A percentile compares a stretch with the other conserved stretches of the same genome.
phyloP scores from a whole-genome alignment of 148 eudicot genomes.

The Suaeda aralocaspica region DNA sequence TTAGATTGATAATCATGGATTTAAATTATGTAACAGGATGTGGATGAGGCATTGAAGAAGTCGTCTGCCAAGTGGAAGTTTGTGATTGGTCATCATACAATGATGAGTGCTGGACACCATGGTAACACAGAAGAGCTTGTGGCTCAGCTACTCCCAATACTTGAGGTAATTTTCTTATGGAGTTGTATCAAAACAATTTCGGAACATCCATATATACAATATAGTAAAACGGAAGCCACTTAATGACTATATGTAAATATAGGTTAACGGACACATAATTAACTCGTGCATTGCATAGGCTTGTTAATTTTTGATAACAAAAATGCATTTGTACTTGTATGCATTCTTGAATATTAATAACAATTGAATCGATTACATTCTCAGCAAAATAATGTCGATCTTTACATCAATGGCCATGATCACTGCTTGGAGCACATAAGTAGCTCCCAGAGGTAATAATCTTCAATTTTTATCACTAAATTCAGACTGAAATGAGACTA shows the following conservation, averaged over 20 bases:
- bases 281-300: too few species aligned
- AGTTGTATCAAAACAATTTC: too few species aligned
- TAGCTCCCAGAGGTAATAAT: conserved; percentile 49
- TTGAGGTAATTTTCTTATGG: conserved; percentile 36
- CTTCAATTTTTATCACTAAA: not conserved
- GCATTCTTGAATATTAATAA: too few species aligned
- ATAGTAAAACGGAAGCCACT: too few species aligned
- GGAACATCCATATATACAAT: too few species aligned
- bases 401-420: conserved; percentile 87
- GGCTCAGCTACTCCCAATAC: conserved; percentile 61
- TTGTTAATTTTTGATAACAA: too few species aligned
- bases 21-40: conserved; percentile 36
- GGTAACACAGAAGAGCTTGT: conserved; percentile 74
- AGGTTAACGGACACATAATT: too few species aligned
- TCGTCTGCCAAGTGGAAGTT: conserved; percentile 86
- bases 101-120: conserved; percentile 78
- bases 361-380: not conserved
- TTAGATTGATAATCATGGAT: not conserved
- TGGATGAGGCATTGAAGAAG: conserved; percentile 49
- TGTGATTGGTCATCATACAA: conserved; percentile 84
- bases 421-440: conserved; percentile 88
- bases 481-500: too few species aligned
- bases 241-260: too few species aligned
- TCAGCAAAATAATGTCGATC: conserved; percentile 64
- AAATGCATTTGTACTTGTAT: too few species aligned